phyloP scores from a whole-genome alignment of 192 early-diverging fungal species.

The Globomyces pollinis-pini region DNA sequence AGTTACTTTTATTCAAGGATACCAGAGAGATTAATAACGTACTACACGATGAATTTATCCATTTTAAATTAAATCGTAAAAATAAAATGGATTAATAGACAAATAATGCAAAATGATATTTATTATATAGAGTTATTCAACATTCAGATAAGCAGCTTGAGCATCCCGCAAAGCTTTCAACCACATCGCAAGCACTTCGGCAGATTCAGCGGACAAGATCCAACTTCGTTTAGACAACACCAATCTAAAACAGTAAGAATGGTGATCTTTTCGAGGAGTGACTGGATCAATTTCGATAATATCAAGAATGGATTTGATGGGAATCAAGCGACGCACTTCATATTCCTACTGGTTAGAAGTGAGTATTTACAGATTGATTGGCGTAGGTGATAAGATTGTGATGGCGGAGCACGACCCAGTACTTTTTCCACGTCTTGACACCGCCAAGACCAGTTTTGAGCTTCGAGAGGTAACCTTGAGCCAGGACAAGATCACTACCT shows the following conservation, averaged over 20 bases:
- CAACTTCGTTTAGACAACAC: slow-evolving; percentile 26
- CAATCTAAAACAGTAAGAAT: slow-evolving; percentile 35
- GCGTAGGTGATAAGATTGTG: slow-evolving; percentile 36
- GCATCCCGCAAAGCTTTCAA: slow-evolving; percentile 2
- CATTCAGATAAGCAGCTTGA: neutral
- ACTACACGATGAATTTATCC: no score
- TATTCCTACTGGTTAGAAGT: slow-evolving; percentile 30
- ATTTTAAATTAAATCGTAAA: no score
- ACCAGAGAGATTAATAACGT: slow-evolving; percentile 33
- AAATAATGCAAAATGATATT: neutral
- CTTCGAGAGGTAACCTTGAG: slow-evolving; percentile 1
- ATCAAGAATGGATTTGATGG: slow-evolving; percentile 31
- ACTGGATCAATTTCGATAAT: slow-evolving; percentile 37
- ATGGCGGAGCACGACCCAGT: slow-evolving; percentile 42
- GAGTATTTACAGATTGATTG: slow-evolving; percentile 30
- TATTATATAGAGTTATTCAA: no score
- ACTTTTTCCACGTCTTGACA: slow-evolving; percentile 33
- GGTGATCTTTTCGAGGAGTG: slow-evolving; percentile 11
- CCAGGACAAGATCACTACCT: neutral
- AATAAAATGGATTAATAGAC: neutral
- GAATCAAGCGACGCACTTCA: slow-evolving; percentile 37
- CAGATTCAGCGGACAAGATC: neutral
- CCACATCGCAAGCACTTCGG: neutral
- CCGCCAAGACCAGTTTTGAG: slow-evolving; percentile 4
- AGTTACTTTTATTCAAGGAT: slow-evolving; percentile 42